Evolutionary conservation across 2,329 filamentous ascomycete genomes (phyloP), one percentile per base, ranked within the genome.

Genomic region (Escovopsis sp.): DNA sequence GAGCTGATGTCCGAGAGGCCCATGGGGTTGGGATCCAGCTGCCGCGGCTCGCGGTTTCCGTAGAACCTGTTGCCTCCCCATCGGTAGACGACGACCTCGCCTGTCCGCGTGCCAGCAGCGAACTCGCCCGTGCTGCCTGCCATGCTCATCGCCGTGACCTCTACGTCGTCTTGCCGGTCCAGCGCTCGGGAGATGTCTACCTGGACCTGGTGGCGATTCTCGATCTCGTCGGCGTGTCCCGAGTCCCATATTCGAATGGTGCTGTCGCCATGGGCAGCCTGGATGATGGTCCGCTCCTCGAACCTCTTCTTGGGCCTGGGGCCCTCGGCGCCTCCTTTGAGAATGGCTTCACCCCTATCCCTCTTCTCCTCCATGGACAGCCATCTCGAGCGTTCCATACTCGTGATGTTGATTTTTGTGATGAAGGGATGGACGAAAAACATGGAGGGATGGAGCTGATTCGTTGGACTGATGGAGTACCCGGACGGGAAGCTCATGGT

Each of bases 401-500:
- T 73, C 9, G 84, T 73, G n/a, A 93, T 68, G 13, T 75, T 72
- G 40, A 84, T 68, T 39, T 79, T 77, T 41, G 76, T 82, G 44
- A 91, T 76, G 56, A 94, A 96, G 0, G 91, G 91, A 54, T 95
- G 87, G 7, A 94, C 81, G 47, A 95, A 84, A 1, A 83, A 83
- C 37, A 95, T 64, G 2, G 84, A 94, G 0, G 88, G 75, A 53
- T 94, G 89, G 6, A 98, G 71, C 61, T 94, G 85, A 53, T 95
- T 94, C 4, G 88, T 94, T 1, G 91, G 87, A 25, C 80, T 84
- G 42, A 96, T 93, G 1, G 86, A 82, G 58, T 88, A 84, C 25
- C 91, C 91, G 38, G 81, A 91, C 0, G 91, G 91, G 55, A 96
- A 96, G 52, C 81, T 94, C 57, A 96, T 65, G 0, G 89, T 94